Evolutionary conservation across 345 rosid species (phyloP), one percentile per base, ranked within the genome.

Genomic region (Brassica incana): DNA sequence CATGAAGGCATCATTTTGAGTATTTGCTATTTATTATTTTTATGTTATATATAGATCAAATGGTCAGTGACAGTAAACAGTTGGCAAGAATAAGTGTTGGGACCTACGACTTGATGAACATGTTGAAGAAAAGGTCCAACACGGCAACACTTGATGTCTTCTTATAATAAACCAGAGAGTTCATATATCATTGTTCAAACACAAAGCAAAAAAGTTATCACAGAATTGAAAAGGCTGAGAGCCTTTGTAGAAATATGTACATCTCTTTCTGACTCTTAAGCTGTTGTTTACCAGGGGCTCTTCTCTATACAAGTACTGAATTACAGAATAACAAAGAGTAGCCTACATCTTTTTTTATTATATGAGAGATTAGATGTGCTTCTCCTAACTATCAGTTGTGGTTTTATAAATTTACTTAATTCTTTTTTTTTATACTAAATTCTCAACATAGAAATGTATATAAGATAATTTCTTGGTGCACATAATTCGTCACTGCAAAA

Each of bases 41-140:
- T 27, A 29, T 67, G 32, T n/a, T 56, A 9, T 5, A 58, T 56
- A 9, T 5, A 58, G 6, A 67, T 40, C 67, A 67, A 30, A 67
- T 67, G 67, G 52, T 45, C 15, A 6, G 62, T 69, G 45, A 30
- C 63, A 23, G 11, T 25, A 25, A 64, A 23, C 65, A 33, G 65
- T 52, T 77, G 76, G 76, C 65, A 70, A 12, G 63, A 70, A 63
- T 77, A 32, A 50, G 71, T 70, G 65, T 50, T 54, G 81, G 80
- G 81, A 25, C 81, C 81, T 63, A 71, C 59, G 20, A 29, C 15
- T 64, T 50, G 71, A 71, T 71, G 65, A 45, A 12, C 45, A 68
- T 68, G 60, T 60, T 25, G 65, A 60, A 69, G 48, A 71, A 63
- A 60, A 60, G 76, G 56, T 30, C 65, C 32, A 70, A 35, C 32